phyloP scores from a whole-genome alignment of 2,329 filamentous ascomycete genomes.

The Daldinia sp. region DNA sequence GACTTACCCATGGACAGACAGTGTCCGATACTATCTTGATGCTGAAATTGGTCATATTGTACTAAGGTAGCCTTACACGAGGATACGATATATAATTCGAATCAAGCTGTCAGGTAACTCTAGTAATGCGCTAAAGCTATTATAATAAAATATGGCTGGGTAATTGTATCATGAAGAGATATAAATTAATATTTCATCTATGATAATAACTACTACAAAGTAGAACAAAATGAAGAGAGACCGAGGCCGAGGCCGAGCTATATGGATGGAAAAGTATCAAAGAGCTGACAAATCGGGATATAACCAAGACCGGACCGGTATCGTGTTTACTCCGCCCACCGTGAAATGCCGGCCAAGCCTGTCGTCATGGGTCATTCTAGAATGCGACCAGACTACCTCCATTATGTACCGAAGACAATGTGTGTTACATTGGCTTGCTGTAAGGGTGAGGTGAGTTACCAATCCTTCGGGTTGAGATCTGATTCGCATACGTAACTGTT shows the following conservation, averaged over 20 bases:
- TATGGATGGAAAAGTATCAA: constrained; percentile 1
- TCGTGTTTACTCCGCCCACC: constrained; percentile 27
- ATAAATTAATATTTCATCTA: background rate
- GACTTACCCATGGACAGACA: constrained; percentile 73
- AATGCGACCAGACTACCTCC: constrained; percentile 4
- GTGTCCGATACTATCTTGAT: constrained; percentile 86
- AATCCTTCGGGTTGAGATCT: constrained; percentile 6
- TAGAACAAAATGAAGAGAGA: background rate
- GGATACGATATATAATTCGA: background rate
- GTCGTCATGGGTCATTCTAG: constrained; percentile 21
- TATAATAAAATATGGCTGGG: background rate
- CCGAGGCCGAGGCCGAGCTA: background rate
- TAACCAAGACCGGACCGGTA: constrained; percentile 25
- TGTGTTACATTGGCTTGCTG: constrained; percentile 4
- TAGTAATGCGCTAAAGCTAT: background rate
- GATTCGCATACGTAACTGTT: background rate
- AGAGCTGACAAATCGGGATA: constrained; percentile 37
- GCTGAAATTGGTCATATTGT: constrained; percentile 76
- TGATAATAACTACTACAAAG: background rate
- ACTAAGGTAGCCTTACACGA: background rate
- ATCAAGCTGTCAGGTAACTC: background rate
- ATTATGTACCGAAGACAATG: background rate
- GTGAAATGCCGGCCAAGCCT: constrained; percentile 18
- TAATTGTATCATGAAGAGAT: background rate
- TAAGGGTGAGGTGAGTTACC: background rate